Base-by-base conservation (phyloP, 306 rosid genomes). In the Sophora flavescens region DNA sequence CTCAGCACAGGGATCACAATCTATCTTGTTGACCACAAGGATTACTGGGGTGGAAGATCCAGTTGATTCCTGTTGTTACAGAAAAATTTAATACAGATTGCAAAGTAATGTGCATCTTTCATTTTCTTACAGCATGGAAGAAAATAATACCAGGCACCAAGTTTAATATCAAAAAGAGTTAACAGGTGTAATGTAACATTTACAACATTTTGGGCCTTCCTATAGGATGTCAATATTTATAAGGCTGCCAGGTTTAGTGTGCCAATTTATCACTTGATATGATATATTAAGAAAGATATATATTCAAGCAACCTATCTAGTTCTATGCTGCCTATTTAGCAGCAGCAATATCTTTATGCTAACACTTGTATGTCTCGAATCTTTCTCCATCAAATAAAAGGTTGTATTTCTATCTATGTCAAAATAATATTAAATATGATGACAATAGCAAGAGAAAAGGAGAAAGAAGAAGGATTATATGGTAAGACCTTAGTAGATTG, bases 11-110 rank as follows among this genome's bases (percentile, higher is more conserved):
- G 89, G 75, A 45, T 78, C 79, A 74, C 96, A 82, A 62, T 95
- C 97, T 74, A 89, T 88, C 88, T 95, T 90, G 89, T 95, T 95
- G 54, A 92, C 77, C 74, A 92, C 98, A 72, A 95, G 97, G 76
- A 95, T 89, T 63, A 86, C 76, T 2, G 97, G 97, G 80, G 91
- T 85, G 50, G 88, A 84, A 53, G 92, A 87, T 87, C 92, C 96
- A 66, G 75, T 63, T 63, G 91, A 83, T 71, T 59, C 82, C 99
- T 90, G 87, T 67, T 68, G 53, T 74, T 44, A 64, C 58, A 77
- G 76, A 75, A 81, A 74, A 63, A 73, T 68, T 68, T 36, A 76
- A 51, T 47, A 2, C 72, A 58, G 59, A 68, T 16, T 30, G 52
- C 18, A 78, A 69, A 59, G 39, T 30, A 50, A 50, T 64, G 45